Percentiles rank a stretch among this genome's conserved stretches.
phyloP scores from a whole-genome alignment of 306 rosid genomes.

The Albizia julibrissin region DNA sequence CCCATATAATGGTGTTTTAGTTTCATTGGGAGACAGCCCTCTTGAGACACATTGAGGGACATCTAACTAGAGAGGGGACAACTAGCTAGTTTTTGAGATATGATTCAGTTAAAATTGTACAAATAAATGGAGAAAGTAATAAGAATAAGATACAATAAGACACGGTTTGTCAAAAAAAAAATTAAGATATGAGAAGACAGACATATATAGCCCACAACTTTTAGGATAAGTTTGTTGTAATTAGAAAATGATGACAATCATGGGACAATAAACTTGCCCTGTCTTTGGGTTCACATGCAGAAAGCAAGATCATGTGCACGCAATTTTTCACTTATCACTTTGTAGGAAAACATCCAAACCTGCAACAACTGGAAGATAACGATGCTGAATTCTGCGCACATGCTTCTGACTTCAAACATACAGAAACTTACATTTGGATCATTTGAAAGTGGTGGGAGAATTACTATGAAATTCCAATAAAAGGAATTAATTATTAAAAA shows the following conservation, averaged over 20 bases:
- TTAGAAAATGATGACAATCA: slow-evolving; percentile 22
- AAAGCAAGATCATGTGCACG: not conserved
- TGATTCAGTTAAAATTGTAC: no score
- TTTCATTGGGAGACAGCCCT: no score
- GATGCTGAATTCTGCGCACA: not conserved
- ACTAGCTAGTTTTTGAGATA: no score
- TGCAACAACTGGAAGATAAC: not conserved
- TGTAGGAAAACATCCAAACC: not conserved
- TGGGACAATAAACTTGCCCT: not conserved
- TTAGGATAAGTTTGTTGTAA: slow-evolving; percentile 1
- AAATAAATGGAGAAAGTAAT: not conserved
- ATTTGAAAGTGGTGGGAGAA: not conserved
- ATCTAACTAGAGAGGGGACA: no score
- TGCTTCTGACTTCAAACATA: not conserved
- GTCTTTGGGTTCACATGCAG: not conserved
- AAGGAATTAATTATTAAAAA: no score
- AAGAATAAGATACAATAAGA: not conserved
- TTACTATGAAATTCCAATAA: no score
- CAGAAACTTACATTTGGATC: not conserved
- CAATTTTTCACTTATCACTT: not conserved
- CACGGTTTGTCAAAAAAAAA: not conserved
- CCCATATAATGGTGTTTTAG: no score
- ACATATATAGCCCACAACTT: not conserved
- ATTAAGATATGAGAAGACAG: not conserved
- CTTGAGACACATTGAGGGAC: no score